These are phyloP conservation scores for Aphanocladium album DNA, from an alignment of 2,329 filamentous ascomycete species.

Conservation along the genomic window DNA sequence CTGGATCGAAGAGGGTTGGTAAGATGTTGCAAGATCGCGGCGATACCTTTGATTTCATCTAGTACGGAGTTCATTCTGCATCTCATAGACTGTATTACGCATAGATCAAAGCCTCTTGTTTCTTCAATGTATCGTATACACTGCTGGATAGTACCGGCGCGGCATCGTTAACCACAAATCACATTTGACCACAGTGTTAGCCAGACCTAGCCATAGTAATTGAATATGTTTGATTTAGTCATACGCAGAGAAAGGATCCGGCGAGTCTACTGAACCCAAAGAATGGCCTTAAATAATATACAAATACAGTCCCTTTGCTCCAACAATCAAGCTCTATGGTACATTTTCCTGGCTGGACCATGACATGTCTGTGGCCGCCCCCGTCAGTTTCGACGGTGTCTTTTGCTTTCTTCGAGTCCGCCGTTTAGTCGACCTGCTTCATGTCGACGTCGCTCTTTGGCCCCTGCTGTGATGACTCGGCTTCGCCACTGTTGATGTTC, in stretches of 20 bases:
- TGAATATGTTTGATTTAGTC: not conserved
- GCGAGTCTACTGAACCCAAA: not conserved
- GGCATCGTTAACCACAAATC: too few relatives aligned
- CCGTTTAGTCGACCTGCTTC: not conserved
- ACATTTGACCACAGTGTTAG: too few relatives aligned
- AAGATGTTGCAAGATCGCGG: constrained; percentile 79
- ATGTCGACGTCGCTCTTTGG: not conserved
- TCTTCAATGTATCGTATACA: not conserved
- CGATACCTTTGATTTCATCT: constrained; percentile 95
- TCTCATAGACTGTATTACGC: constrained; percentile 5
- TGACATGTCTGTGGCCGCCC: not conserved
- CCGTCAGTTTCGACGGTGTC: too few relatives aligned
- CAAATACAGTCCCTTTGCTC: constrained; percentile 2
- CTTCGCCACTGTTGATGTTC: not conserved
- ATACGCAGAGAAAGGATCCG: not conserved
- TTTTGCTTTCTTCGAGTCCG: not conserved
- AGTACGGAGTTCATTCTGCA: constrained; percentile 22
- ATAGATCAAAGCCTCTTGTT: constrained; percentile 2
- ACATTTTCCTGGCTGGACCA: not conserved
- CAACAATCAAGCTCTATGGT: not conserved
- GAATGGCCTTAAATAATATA: not conserved
- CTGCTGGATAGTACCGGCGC: too few relatives aligned
- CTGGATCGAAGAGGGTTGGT: constrained; percentile 72
- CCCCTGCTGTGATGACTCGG: not conserved
- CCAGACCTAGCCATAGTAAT: not conserved